phyloP scores from a whole-genome alignment of 2,329 filamentous ascomycete species.

The Claviceps digitariae region DNA sequence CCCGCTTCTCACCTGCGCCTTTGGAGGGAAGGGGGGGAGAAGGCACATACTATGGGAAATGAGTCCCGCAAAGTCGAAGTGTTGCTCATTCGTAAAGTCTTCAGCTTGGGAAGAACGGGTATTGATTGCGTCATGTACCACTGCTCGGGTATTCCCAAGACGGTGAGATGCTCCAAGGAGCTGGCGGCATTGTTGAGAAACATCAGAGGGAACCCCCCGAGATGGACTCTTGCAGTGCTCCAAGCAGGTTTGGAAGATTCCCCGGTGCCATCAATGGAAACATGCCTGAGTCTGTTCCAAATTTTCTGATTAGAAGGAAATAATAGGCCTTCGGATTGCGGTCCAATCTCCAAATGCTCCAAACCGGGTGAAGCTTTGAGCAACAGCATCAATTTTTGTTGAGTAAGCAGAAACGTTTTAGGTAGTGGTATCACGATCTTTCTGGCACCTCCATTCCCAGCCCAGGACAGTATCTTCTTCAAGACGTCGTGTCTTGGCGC shows the following conservation, averaged over 20 bases:
- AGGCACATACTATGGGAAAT: slow-evolving; percentile 3
- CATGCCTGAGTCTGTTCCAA: slow-evolving; percentile 6
- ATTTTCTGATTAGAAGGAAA: slow-evolving; percentile 4
- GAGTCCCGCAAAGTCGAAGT: slow-evolving; percentile 3
- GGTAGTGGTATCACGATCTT: slow-evolving; percentile 15
- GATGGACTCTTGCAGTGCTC: slow-evolving; percentile 3
- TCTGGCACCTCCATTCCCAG: slow-evolving; percentile 16
- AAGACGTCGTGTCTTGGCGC: slow-evolving; percentile 14
- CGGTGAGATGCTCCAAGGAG: slow-evolving; percentile 10
- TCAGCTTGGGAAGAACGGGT: slow-evolving; percentile 15
- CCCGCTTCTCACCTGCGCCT: background rate
- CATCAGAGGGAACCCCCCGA: slow-evolving; percentile 4
- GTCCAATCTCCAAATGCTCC: slow-evolving; percentile 15
- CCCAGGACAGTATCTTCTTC: slow-evolving; percentile 18
- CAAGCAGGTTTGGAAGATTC: slow-evolving; percentile 4
- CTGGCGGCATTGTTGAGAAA: slow-evolving; percentile 9
- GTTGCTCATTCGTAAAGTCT: slow-evolving; percentile 16
- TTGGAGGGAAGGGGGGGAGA: too few species aligned
- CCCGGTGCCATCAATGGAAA: slow-evolving; percentile 6
- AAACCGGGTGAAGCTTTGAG: slow-evolving; percentile 14
- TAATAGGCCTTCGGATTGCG: background rate
- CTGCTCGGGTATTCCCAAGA: slow-evolving; percentile 10
- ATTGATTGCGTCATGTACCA: slow-evolving; percentile 8
- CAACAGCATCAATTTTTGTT: slow-evolving; percentile 16
- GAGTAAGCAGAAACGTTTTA: slow-evolving; percentile 16